Evolutionary conservation across 108 stramenopile genomes (phyloP).

Genomic region (Seminavis robusta): DNA sequence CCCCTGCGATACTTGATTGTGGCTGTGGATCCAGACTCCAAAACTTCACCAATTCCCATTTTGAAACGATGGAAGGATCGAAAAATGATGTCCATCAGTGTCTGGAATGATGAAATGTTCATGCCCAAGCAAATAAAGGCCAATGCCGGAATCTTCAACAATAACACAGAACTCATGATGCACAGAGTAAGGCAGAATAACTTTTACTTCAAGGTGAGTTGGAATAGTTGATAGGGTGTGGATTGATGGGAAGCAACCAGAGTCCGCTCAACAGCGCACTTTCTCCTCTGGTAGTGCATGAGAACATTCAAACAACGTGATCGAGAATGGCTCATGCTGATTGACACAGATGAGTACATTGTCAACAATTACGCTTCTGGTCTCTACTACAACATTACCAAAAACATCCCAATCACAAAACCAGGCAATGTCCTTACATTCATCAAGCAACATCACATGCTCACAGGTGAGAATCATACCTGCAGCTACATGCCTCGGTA

Average conservation of each 20-base stretch:
- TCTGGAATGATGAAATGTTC: background rate
- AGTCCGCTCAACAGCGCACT: constrained; percentile 15
- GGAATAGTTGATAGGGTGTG: constrained; percentile 17
- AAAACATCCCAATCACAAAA: too few species aligned
- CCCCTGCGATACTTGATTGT: constrained; percentile 51
- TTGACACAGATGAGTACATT: constrained; percentile 22
- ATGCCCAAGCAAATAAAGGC: background rate
- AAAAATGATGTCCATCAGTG: background rate
- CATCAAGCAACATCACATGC: too few species aligned
- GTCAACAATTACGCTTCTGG: too few species aligned
- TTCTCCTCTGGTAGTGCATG: constrained; percentile 22
- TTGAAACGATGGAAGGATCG: constrained; percentile 25
- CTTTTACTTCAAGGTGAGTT: constrained; percentile 9
- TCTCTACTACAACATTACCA: too few species aligned
- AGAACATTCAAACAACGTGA: background rate
- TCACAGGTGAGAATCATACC: too few species aligned
- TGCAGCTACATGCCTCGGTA: too few species aligned
- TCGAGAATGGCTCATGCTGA: constrained; percentile 10
- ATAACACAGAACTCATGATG: constrained; percentile 12
- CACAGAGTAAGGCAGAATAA: constrained; percentile 10
- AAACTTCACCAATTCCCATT: constrained; percentile 20
- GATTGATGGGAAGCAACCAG: too few species aligned
- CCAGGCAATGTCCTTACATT: too few species aligned
- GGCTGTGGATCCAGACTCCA: constrained; percentile 45
- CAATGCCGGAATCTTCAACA: constrained; percentile 26